Percentiles rank a stretch among this genome's conserved stretches.
These are phyloP conservation scores for Fusarium aywerte DNA, from an alignment of 2,329 filamentous ascomycete genomes.

Conservation along the genomic window DNA sequence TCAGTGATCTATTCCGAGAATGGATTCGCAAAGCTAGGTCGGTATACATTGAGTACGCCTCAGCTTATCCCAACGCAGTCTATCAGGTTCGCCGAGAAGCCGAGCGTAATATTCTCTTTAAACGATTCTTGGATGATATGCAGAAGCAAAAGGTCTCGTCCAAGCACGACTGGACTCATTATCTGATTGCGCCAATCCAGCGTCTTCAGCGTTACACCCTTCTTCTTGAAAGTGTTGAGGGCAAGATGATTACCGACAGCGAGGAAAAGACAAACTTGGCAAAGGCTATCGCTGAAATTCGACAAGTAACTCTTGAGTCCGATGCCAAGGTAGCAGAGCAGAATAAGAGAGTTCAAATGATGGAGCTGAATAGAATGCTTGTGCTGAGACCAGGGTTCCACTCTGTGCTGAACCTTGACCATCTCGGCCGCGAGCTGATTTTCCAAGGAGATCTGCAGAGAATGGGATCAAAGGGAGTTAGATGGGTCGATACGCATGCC, in stretches of 20 bases:
- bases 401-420: conserved; percentile 88
- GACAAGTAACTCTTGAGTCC: conserved; percentile 87
- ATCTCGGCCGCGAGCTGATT: conserved; percentile 91
- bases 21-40: conserved; percentile 95
- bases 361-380: conserved; percentile 84
- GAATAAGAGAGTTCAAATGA: conserved; percentile 88
- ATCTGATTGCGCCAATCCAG: conserved; percentile 91
- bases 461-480: conserved; percentile 87
- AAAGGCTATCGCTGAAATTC: conserved; percentile 91
- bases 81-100: conserved; percentile 86
- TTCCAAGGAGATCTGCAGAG: conserved; percentile 89
- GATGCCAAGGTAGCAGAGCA: conserved; percentile 93
- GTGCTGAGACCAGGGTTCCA: conserved; percentile 89
- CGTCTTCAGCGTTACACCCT: conserved; percentile 90
- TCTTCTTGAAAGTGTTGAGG: conserved; percentile 82
- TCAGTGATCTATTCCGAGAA: conserved; percentile 96
- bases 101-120: conserved; percentile 86
- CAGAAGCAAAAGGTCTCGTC: conserved; percentile 81
- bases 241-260: conserved; percentile 83
- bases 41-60: conserved; percentile 92
- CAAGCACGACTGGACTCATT: conserved; percentile 92
- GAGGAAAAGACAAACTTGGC: conserved; percentile 89
- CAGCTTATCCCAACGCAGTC: conserved; percentile 84
- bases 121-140: conserved; percentile 83
- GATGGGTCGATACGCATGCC: conserved; percentile 93